Percentiles rank a stretch among this genome's conserved stretches.
These are phyloP conservation scores for Irpex sp. DNA, from an alignment of 1,284 basidiomycete genomes.

Conservation along the genomic window DNA sequence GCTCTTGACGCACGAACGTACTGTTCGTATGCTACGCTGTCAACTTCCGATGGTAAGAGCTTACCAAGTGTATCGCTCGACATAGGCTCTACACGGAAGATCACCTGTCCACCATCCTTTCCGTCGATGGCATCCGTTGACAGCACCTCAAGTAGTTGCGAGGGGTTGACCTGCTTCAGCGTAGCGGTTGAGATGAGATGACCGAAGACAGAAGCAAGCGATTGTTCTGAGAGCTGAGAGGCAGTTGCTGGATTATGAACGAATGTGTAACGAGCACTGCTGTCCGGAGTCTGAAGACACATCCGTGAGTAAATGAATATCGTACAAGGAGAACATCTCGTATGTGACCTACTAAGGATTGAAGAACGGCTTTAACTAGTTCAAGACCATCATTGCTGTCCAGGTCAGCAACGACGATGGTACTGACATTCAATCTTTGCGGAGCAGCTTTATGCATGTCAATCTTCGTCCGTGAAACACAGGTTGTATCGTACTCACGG, in stretches of 20 bases:
- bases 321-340: neutral
- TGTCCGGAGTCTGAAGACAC: constrained; percentile 36
- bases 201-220: constrained; percentile 41
- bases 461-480: neutral
- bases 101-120: constrained; percentile 28
- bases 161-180: constrained; percentile 36
- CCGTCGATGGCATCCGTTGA: constrained; percentile 21
- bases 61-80: neutral
- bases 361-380: constrained; percentile 61
- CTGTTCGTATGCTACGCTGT: constrained; percentile 33
- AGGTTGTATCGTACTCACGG: constrained; percentile 32
- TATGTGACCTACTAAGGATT: constrained; percentile 52
- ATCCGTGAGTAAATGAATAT: neutral
- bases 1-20: constrained; percentile 43
- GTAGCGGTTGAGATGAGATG: constrained; percentile 39
- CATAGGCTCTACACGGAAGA: constrained; percentile 32
- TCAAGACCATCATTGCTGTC: constrained; percentile 57
- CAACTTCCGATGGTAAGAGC: constrained; percentile 25
- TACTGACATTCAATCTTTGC: constrained; percentile 42
- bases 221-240: constrained; percentile 14
- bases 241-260: constrained; percentile 53
- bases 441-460: constrained; percentile 27
- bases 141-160: constrained; percentile 37
- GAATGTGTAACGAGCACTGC: constrained; percentile 54
- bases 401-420: constrained; percentile 79